These are phyloP conservation scores for Rhytidiadelphus loreus DNA, from an alignment of 225 moss, liverwort and hornwort species.

Conservation along the genomic window DNA sequence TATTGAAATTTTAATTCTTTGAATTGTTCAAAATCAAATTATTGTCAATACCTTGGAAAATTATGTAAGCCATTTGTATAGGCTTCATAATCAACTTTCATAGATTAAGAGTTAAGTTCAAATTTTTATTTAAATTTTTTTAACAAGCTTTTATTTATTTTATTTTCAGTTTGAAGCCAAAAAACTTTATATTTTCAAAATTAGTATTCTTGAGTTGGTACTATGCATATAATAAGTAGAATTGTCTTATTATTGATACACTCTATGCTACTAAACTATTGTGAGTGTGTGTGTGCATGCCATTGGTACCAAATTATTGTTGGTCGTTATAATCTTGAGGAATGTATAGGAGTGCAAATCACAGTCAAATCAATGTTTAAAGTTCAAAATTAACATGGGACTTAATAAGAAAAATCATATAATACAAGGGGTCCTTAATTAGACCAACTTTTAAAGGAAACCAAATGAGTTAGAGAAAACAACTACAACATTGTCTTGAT, in stretches of 20 bases:
- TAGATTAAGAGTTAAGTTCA: too few species aligned
- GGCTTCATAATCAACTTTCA: too few species aligned
- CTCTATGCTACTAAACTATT: too few species aligned
- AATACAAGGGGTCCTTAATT: background rate
- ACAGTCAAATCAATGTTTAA: background rate
- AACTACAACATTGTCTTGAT: accelerated
- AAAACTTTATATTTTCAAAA: too few species aligned
- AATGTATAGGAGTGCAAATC: background rate
- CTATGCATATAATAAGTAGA: background rate
- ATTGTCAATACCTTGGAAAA: background rate
- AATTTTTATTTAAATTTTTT: too few species aligned
- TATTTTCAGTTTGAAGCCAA: too few species aligned
- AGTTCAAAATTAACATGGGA: background rate
- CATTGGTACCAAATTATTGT: background rate
- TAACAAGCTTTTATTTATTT: too few species aligned
- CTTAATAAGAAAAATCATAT: background rate
- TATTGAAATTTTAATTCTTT: background rate
- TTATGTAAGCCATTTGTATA: background rate
- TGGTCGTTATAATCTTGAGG: background rate
- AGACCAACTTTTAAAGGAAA: background rate
- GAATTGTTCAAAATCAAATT: background rate
- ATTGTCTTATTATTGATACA: too few species aligned
- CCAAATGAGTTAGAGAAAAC: too few species aligned
- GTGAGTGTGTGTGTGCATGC: too few species aligned
- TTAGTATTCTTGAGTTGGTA: background rate